Base-by-base conservation (phyloP, 2,329 filamentous ascomycete species). In the Ceratocystiopsis minuta region DNA sequence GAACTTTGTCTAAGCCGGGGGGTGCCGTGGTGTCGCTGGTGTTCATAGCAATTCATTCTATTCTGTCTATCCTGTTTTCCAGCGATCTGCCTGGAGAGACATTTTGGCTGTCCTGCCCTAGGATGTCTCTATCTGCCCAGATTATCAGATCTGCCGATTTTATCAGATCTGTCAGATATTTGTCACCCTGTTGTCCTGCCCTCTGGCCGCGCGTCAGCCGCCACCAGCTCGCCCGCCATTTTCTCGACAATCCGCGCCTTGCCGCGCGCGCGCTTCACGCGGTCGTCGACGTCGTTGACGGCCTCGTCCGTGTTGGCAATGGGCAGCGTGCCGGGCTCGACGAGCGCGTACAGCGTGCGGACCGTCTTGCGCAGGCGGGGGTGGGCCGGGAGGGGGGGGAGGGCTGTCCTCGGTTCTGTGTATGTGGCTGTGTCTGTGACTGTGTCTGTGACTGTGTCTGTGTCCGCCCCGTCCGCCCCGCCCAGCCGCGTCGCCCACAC, bases 261-360 rank as follows among this genome's bases (percentile, higher is more conserved):
- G 3, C 80, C 80, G 50, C 76, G 72, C 4, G 86, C 88, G 48
- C 83, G 73, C 60, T 87, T 90, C 34, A 93, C 55, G 13, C 87
- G 70, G 56, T 95, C 84, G 53, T 98, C 90, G 53, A 93, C 87
- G 53, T 95, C 87, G 40, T 80, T 80, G 17, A 98, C 86, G 0
- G 80, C 78, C 38, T 93, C 84, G 55, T 96, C 88, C 5, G 74
- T 80, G 55, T 98, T 98, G 45, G 78, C 69, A 16, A 78, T 87
- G 15, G 78, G 77, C 36, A 95, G 60, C 1, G 77, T 88, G 6
- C 76, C 75, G 0, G 79, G 78, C 56, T 94, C 85, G 3, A 85
- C 77, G 14, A 95, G 66, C 18, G 80, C 78, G 47, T 85, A 78
- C 11, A 96, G 65, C 9, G 75, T 71, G 31, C 71, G 67, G 43